Evolutionary conservation across 78 protist genomes (phyloP).

Genomic region (Bigelowiella natans): DNA sequence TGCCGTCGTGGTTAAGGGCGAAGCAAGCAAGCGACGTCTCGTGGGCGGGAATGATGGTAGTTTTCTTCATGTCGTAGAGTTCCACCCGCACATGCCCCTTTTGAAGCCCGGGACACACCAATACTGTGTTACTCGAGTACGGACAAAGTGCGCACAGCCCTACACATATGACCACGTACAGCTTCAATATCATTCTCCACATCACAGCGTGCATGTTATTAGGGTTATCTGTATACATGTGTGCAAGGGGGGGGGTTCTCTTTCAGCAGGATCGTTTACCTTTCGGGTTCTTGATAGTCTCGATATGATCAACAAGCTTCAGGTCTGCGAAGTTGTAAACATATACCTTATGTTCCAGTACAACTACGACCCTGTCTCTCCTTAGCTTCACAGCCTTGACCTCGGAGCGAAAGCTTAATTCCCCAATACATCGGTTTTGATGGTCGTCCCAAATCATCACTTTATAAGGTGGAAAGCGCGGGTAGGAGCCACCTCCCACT

Average conservation of each 20-base stretch:
- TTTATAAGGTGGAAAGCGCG: constrained; percentile 71
- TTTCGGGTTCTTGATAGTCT: constrained; percentile 73
- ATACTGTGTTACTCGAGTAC: neutral
- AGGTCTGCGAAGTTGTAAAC: constrained; percentile 80
- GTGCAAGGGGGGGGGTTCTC: neutral
- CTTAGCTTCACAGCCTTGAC: constrained; percentile 84
- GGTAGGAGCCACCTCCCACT: constrained; percentile 89
- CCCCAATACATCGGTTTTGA: constrained; percentile 51
- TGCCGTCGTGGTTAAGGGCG: constrained; percentile 74
- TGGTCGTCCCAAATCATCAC: constrained; percentile 93
- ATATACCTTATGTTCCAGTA: constrained; percentile 57
- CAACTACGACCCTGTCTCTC: constrained; percentile 85
- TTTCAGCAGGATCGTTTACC: constrained; percentile 28
- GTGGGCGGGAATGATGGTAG: constrained; percentile 56
- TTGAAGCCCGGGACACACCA: constrained; percentile 40
- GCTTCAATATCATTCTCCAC: neutral
- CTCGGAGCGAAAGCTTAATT: constrained; percentile 68
- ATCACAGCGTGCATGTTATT: neutral
- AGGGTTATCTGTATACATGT: neutral
- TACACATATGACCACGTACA: neutral
- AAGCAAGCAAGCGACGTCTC: constrained; percentile 52
- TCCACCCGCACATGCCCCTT: constrained; percentile 31
- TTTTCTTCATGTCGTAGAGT: constrained; percentile 12
- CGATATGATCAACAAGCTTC: constrained; percentile 55
- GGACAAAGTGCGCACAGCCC: constrained; percentile 65